Evolutionary conservation across 169 alveolate species (phyloP).

Genomic region (Plasmodium adleri): DNA sequence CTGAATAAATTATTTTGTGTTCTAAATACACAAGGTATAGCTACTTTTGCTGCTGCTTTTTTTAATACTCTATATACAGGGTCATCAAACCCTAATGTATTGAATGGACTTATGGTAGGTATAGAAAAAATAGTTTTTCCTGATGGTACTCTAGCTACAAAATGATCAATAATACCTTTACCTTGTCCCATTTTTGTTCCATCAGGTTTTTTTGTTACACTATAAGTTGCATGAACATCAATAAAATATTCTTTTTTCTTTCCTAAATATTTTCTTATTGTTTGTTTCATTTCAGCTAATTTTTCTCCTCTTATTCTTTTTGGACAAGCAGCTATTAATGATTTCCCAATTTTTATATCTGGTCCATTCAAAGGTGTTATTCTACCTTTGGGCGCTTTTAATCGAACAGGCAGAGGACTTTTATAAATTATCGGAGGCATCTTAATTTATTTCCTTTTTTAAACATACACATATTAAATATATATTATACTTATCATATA

Average conservation of each 20-base stretch:
- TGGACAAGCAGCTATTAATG: conserved; percentile 84
- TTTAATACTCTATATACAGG: conserved; percentile 63
- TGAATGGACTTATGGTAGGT: conserved; percentile 69
- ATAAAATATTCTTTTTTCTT: conserved; percentile 81
- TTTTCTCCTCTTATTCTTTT: conserved; percentile 84
- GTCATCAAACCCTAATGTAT: conserved; percentile 70
- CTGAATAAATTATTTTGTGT: conserved; percentile 68
- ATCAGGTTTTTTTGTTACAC: conserved; percentile 87
- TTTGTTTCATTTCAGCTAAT: conserved; percentile 82
- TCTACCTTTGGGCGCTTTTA: conserved; percentile 87
- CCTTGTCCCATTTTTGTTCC: conserved; percentile 90
- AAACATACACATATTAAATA: background rate
- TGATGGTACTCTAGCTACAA: conserved; percentile 88
- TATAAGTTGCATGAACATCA: conserved; percentile 87
- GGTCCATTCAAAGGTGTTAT: conserved; percentile 81
- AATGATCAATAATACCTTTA: conserved; percentile 83
- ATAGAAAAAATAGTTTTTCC: conserved; percentile 77
- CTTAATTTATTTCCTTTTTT: background rate
- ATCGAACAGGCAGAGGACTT: conserved; percentile 83
- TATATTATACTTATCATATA: background rate
- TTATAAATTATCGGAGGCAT: conserved; percentile 87
- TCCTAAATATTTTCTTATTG: conserved; percentile 80
- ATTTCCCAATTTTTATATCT: conserved; percentile 82
- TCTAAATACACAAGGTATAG: conserved; percentile 66
- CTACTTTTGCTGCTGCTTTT: conserved; percentile 76